phyloP scores from a whole-genome alignment of 441 rosid species.

The Populus tomentosa region DNA sequence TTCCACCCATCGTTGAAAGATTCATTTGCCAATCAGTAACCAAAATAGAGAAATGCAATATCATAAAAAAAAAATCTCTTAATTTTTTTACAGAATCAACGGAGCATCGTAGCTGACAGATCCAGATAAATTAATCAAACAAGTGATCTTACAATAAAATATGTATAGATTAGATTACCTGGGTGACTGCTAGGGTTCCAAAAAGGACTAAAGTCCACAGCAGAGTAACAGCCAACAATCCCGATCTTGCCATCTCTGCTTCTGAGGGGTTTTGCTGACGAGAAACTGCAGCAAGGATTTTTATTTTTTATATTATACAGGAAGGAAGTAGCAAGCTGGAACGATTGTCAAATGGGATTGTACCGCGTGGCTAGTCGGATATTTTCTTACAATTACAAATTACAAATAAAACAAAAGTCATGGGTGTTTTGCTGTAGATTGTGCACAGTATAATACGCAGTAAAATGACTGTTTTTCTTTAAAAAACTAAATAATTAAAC shows the following conservation, averaged over 20 bases:
- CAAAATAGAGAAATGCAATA: neutral
- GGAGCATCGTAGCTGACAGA: neutral
- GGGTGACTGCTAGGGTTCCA: constrained; percentile 60
- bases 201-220: constrained; percentile 54
- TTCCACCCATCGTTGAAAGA: neutral
- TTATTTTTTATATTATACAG: neutral
- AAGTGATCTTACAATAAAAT: neutral
- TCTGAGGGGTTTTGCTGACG: neutral
- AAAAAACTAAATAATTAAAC: no score
- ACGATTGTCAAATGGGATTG: neutral
- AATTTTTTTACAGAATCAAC: neutral
- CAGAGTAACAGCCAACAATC: constrained; percentile 37
- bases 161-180: constrained; percentile 30
- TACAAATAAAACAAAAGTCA: no score
- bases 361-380: constrained; percentile 6
- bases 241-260: constrained; percentile 27
- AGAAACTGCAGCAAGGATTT: neutral
- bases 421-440: no score
- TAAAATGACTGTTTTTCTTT: no score
- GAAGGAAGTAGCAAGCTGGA: neutral
- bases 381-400: neutral
- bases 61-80: neutral
- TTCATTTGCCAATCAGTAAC: neutral
- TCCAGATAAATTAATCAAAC: neutral
- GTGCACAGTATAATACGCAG: no score